phyloP scores from a whole-genome alignment of 768 basidiomycete species.

The Glaciozyma martinii region DNA sequence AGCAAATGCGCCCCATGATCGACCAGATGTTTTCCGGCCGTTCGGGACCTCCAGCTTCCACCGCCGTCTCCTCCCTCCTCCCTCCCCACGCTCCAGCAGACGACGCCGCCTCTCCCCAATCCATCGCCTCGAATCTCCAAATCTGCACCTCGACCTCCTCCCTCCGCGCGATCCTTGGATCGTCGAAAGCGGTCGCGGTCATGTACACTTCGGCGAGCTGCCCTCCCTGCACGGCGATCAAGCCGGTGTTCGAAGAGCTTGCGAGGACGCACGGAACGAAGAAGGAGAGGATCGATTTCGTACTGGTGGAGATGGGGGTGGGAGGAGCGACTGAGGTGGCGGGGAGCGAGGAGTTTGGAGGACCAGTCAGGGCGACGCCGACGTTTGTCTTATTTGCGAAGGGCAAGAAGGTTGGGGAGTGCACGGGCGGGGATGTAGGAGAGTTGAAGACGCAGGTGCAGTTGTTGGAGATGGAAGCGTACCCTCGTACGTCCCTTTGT shows the following conservation, averaged over 20 bases:
- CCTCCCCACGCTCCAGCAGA: slow-evolving; percentile 21
- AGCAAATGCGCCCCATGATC: slow-evolving; percentile 76
- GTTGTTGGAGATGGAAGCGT: slow-evolving; percentile 63
- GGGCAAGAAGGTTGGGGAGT: slow-evolving; percentile 59
- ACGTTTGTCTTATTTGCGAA: slow-evolving; percentile 82
- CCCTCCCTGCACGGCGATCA: slow-evolving; percentile 71
- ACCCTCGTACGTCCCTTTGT: slow-evolving; percentile 55
- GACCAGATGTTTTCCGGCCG: slow-evolving; percentile 65
- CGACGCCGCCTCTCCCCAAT: slow-evolving; percentile 37
- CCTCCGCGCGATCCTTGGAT: slow-evolving; percentile 55
- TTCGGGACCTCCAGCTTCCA: neutral
- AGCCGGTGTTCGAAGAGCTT: slow-evolving; percentile 70
- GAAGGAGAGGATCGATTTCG: slow-evolving; percentile 58
- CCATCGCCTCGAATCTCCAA: slow-evolving; percentile 57
- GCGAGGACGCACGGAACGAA: slow-evolving; percentile 42
- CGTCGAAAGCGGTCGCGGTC: slow-evolving; percentile 63
- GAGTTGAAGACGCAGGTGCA: slow-evolving; percentile 68
- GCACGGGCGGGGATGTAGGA: slow-evolving; percentile 60
- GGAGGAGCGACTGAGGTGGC: slow-evolving; percentile 58
- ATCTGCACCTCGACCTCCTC: slow-evolving; percentile 65
- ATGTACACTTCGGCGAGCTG: slow-evolving; percentile 71
- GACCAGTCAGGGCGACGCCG: slow-evolving; percentile 60
- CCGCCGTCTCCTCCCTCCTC: slow-evolving; percentile 28
- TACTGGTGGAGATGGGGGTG: slow-evolving; percentile 70
- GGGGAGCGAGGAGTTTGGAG: slow-evolving; percentile 46